Base-by-base conservation (phyloP, 306 rosid genomes). In the Adenanthera pavonina region DNA sequence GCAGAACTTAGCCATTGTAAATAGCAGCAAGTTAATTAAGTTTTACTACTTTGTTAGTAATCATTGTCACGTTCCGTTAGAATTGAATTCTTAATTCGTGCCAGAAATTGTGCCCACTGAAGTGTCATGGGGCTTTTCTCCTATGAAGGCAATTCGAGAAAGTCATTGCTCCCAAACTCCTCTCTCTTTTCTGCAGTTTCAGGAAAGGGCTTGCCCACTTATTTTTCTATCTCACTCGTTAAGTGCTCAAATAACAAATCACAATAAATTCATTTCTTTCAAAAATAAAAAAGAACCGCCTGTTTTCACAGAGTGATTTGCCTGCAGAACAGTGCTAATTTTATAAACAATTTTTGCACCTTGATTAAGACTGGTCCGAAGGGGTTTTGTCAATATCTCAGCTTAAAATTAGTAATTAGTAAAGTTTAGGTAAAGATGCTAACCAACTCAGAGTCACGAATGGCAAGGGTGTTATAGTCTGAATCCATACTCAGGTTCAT, bases 21-120 rank as follows among this genome's bases (percentile, higher is more conserved):
- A 85, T 88, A 82, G 65, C 62, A 78, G 83, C 57, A 75, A 80
- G 81, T 78, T 71, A 67, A 25, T 82, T 79, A 41, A 48, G 41
- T 38, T 62, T 64, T 78, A 3, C 51, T 78, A 3, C 51, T 66
- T 74, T 77, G 14, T 56, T 20, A 66, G 67, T 78, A 47, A 87
- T 83, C 61, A 49, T 87, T 40, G 60, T 30, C 51, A 53, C 38
- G 62, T 81, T 83, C 35, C 61, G 62, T 66, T 85, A 78, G 78
- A 84, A 82, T 73, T 89, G 78, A 84, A 85, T 86, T 85, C 86
- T 48, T 75, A 83, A 85, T 73, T 89, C 79, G 59, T 78, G 85
- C 53, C 83, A 84, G 83, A 77, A 59, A 80, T 82, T 72, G 65
- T 85, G 82, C 79, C 86, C 74, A 76, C 69, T 78, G 57, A 85